Conservation (phyloP, 2,329 filamentous ascomycete species). For the Colletotrichum eremochloae region DNA sequence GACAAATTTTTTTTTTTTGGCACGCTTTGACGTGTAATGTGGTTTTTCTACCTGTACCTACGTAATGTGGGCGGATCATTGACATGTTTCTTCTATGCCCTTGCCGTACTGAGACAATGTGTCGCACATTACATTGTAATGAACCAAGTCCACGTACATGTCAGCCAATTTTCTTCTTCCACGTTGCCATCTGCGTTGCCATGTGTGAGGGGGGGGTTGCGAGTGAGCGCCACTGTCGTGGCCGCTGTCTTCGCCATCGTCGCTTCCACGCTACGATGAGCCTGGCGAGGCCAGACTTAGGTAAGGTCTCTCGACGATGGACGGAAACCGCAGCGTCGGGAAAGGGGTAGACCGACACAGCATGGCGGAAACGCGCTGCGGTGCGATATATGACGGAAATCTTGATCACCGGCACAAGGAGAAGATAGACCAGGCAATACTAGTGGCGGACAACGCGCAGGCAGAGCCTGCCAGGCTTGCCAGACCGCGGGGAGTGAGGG, state of each 20-base stretch:
- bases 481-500: neutral
- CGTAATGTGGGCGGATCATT: neutral
- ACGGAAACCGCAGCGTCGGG: neutral
- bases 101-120: neutral
- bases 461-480: too few species aligned
- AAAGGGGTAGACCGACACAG: neutral
- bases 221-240: neutral
- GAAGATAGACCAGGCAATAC: neutral
- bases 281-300: neutral
- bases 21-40: neutral
- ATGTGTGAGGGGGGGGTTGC: neutral
- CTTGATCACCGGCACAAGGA: neutral
- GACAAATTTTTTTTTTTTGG: neutral
- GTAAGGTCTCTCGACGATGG: neutral
- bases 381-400: neutral
- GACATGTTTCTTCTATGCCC: neutral
- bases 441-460: neutral
- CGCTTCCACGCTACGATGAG: neutral
- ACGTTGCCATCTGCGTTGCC: slow-evolving; percentile 4
- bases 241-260: neutral
- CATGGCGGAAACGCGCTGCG: neutral
- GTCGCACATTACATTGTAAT: neutral
- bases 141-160: neutral
- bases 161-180: neutral
- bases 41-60: neutral